A percentile compares a stretch with the other conserved stretches of the same genome.
Evolutionary conservation across 257 asterid species (phyloP).

Genomic region (Coffea eugenioides): DNA sequence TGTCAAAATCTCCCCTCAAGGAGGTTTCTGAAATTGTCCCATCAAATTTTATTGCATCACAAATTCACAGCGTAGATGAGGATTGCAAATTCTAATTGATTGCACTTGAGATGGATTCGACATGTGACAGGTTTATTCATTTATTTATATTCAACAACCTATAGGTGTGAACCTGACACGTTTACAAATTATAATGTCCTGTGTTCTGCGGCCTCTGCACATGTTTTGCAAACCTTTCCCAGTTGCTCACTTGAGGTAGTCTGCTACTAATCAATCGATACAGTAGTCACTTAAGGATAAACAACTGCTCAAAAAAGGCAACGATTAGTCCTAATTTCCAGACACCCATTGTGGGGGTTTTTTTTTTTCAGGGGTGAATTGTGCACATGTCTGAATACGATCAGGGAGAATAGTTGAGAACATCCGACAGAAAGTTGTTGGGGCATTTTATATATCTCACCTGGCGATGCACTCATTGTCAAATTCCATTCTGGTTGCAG

Average conservation of each 20-base stretch:
- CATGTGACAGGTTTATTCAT: not conserved
- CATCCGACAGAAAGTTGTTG: not conserved
- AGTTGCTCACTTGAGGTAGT: not conserved
- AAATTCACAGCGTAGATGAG: not conserved
- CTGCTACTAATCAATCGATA: not conserved
- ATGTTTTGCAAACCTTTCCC: not conserved
- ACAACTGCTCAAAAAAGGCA: not conserved
- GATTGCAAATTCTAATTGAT: not conserved
- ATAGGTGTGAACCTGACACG: not conserved
- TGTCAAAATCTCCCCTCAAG: no score
- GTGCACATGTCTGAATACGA: not conserved
- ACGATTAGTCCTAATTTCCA: not conserved
- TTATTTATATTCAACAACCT: no score
- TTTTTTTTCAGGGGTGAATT: not conserved
- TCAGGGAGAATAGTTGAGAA: not conserved
- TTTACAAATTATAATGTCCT: not conserved
- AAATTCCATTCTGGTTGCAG: not conserved
- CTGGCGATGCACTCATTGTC: not conserved
- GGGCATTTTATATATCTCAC: not conserved
- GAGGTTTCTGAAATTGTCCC: no score
- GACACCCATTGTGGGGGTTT: not conserved
- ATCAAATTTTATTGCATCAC: not conserved
- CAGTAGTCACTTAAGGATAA: not conserved
- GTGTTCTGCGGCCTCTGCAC: not conserved
- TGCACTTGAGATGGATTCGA: not conserved